Evolutionary conservation across 306 rosid genomes (phyloP), one percentile per base, ranked within the genome.

Genomic region (Quercus aquifolioides): DNA sequence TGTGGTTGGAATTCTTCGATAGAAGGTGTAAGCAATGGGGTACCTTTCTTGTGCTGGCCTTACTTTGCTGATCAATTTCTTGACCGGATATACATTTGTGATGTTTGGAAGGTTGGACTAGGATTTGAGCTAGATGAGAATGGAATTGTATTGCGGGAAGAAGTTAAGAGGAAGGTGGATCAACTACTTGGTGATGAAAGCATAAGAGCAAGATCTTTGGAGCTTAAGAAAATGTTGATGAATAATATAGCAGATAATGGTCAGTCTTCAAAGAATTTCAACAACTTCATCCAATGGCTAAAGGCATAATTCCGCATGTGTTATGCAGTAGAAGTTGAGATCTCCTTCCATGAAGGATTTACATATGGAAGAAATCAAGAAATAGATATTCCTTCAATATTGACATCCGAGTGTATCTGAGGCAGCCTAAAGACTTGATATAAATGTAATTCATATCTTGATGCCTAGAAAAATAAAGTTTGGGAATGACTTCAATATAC

Each of bases 1-100:
- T 89, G 89, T 56, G 90, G 90, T 31, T 89, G 90, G 92, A 89
- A 87, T 54, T 89, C 90, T 4, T 79, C 79, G 0, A 60, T 83
- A 0, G 89, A 87, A 62, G 84, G 86, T 20, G 28, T 82, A 19
- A 23, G n/a, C 49, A 25, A 55, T 79, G 67, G 80, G 1, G 76
- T 84, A 3, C 88, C 88, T 73, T 88, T 85, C 49, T 60, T 88
- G 73, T 84, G 84, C 46, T 79, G 87, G 81, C 84, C 87, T 18
- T 72, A 60, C 72, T 79, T 71, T 55, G 71, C 59, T 14, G 81
- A 84, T 5, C 81, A 84, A 49, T 8, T 64, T 51, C 2, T 76
- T 12, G 18, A 84, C 31, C 74, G 46, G 81, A 41, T 35, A 38
- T 84, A 83, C 63, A 55, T 84, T 55, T 71, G 76, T 51, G 79